A percentile compares a stretch with the other conserved stretches of the same genome.
phyloP scores from a whole-genome alignment of 352 stramenopile species.

The Phytophthora lateralis region DNA sequence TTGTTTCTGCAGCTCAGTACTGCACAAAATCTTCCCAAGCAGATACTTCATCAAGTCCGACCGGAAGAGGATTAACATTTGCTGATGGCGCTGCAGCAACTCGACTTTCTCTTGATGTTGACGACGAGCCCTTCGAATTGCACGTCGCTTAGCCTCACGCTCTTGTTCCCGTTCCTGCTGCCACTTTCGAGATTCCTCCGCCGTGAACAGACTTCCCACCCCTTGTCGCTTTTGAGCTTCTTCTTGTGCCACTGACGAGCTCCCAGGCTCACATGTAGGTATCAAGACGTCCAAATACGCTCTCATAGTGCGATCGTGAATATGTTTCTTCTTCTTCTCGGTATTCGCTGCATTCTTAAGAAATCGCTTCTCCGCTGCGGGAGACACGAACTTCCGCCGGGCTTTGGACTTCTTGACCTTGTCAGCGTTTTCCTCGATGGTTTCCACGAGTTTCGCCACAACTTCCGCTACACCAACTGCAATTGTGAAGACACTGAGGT shows the following conservation, averaged over 20 bases:
- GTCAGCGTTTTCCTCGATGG: slow-evolving; percentile 37
- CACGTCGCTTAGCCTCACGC: slow-evolving; percentile 46
- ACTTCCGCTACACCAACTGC: slow-evolving; percentile 55
- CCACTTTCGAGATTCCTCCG: slow-evolving; percentile 55
- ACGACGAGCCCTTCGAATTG: slow-evolving; percentile 35
- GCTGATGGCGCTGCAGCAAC: slow-evolving; percentile 41
- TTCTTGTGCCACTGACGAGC: not conserved
- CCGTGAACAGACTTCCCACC: slow-evolving; percentile 56
- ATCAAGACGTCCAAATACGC: slow-evolving; percentile 55
- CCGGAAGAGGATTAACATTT: slow-evolving; percentile 55
- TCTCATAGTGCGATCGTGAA: slow-evolving; percentile 34
- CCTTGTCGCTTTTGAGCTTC: slow-evolving; percentile 20
- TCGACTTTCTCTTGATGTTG: slow-evolving; percentile 54
- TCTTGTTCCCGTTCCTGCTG: slow-evolving; percentile 49
- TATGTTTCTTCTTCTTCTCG: slow-evolving; percentile 48
- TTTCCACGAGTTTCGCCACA: slow-evolving; percentile 45
- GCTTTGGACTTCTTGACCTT: slow-evolving; percentile 30
- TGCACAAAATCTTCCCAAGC: slow-evolving; percentile 54
- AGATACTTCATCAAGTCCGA: slow-evolving; percentile 53
- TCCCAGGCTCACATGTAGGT: slow-evolving; percentile 17
- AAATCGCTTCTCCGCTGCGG: slow-evolving; percentile 52
- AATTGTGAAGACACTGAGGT: slow-evolving; percentile 43
- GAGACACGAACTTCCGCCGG: slow-evolving; percentile 48
- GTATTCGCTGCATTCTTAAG: slow-evolving; percentile 50
- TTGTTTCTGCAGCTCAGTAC: slow-evolving; percentile 57